Conservation (phyloP, 257 asterid genomes). For the Nicotiana noctiflora region DNA sequence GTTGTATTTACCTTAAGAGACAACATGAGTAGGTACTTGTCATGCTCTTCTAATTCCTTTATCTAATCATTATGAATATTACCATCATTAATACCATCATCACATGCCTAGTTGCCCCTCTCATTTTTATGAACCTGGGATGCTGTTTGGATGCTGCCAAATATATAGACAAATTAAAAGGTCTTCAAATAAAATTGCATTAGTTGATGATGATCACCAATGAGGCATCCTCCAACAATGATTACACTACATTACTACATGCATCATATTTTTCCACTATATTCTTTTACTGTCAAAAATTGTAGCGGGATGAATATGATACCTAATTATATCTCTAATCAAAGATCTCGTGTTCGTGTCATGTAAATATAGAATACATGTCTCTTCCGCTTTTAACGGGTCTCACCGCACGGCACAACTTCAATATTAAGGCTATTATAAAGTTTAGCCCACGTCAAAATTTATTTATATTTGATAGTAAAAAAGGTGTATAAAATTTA, state of each 20-base stretch:
- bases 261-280: too few relatives aligned
- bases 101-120: neutral
- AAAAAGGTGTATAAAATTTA: too few relatives aligned
- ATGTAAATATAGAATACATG: too few relatives aligned
- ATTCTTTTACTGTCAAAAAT: too few relatives aligned
- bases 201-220: neutral
- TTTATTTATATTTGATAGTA: too few relatives aligned
- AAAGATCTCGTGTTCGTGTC: too few relatives aligned
- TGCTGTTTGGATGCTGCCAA: constrained; percentile 5
- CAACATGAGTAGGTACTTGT: neutral
- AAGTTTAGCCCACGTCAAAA: too few relatives aligned
- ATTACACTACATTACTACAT: neutral
- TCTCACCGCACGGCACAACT: too few relatives aligned
- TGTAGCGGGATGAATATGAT: too few relatives aligned
- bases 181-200: neutral
- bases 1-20: constrained; percentile 3
- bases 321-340: too few relatives aligned
- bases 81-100: neutral
- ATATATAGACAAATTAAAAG: neutral
- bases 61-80: constrained; percentile 6
- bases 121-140: constrained; percentile 11
- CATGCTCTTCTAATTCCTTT: constrained; percentile 7
- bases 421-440: too few relatives aligned
- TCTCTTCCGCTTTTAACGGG: too few relatives aligned
- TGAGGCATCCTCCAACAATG: neutral